Percentiles rank a stretch among this genome's conserved stretches.
Conservation (phyloP, 2,329 filamentous ascomycete species). For the Dryadomyces quercus-mongolicae region DNA sequence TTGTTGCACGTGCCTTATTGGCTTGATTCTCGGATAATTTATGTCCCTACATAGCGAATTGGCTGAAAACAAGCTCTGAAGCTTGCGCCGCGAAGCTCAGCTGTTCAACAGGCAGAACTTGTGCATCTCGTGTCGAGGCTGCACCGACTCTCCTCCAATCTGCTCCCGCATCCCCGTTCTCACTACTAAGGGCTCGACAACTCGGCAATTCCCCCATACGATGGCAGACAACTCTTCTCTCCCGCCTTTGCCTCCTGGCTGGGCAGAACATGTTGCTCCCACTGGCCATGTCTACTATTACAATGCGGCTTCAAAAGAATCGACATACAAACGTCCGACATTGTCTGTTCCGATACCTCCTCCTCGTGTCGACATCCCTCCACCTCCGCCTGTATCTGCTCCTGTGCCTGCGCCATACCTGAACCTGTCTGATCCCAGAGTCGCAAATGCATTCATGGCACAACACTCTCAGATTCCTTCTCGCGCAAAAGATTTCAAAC, state of each 20-base stretch:
- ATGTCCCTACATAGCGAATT: no score
- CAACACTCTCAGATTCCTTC: slow-evolving; percentile 21
- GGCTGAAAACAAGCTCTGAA: no score
- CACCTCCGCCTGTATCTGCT: neutral
- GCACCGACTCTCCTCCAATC: no score
- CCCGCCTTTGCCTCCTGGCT: slow-evolving; percentile 60
- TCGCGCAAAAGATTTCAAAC: neutral
- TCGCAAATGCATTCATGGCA: slow-evolving; percentile 50
- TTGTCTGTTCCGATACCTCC: slow-evolving; percentile 18
- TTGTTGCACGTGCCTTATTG: no score
- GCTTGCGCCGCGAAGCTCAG: no score
- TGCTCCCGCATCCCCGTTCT: no score
- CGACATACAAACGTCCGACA: slow-evolving; percentile 70
- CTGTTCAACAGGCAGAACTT: no score
- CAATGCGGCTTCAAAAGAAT: slow-evolving; percentile 68
- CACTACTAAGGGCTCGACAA: no score
- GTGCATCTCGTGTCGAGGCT: no score
- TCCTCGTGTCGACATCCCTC: slow-evolving; percentile 9
- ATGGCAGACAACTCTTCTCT: slow-evolving; percentile 49
- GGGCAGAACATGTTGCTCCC: slow-evolving; percentile 89
- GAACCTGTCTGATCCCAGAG: slow-evolving; percentile 39
- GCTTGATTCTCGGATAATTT: no score
- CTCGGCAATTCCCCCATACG: neutral
- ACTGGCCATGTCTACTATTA: slow-evolving; percentile 84
- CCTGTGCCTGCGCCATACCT: slow-evolving; percentile 19